These are phyloP conservation scores for Drechmeria coniospora DNA, from an alignment of 2,329 filamentous ascomycete genomes.

Conservation along the genomic window DNA sequence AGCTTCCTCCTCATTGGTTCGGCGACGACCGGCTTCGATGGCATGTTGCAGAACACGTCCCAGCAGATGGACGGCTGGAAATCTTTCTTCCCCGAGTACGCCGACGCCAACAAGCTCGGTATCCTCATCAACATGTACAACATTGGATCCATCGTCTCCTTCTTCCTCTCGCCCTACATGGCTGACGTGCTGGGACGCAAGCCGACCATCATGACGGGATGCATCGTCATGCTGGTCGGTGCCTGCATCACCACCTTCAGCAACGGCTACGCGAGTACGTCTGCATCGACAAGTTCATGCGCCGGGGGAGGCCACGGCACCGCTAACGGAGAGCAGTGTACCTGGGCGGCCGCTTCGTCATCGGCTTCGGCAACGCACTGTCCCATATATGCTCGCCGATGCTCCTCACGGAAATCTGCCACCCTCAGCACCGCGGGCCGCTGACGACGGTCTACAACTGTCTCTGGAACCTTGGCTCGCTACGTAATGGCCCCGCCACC, in stretches of 20 bases:
- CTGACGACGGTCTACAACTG: constrained; percentile 54
- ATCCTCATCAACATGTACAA: constrained; percentile 37
- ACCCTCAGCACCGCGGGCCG: constrained; percentile 51
- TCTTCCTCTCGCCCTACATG: constrained; percentile 29
- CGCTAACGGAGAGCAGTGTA: no score
- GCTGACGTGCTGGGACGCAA: constrained; percentile 28
- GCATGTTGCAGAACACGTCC: constrained; percentile 43
- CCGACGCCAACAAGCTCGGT: constrained; percentile 26
- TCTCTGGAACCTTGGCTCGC: constrained; percentile 46
- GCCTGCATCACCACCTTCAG: constrained; percentile 24
- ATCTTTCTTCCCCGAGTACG: constrained; percentile 27
- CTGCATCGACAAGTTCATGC: not conserved
- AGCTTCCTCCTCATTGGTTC: constrained; percentile 42
- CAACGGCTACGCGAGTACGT: constrained; percentile 27
- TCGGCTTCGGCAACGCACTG: constrained; percentile 52
- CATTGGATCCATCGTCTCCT: constrained; percentile 31
- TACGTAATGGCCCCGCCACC: constrained; percentile 12
- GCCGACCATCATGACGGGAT: constrained; percentile 26
- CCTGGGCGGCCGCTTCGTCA: constrained; percentile 22
- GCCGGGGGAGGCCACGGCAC: no score
- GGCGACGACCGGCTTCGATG: constrained; percentile 47
- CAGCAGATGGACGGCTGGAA: constrained; percentile 41
- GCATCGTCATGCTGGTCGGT: constrained; percentile 29
- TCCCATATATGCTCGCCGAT: constrained; percentile 49
- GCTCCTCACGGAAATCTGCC: constrained; percentile 49